Base-by-base conservation (phyloP, 305 asterid genomes). In the Solanum aculeatissimum region DNA sequence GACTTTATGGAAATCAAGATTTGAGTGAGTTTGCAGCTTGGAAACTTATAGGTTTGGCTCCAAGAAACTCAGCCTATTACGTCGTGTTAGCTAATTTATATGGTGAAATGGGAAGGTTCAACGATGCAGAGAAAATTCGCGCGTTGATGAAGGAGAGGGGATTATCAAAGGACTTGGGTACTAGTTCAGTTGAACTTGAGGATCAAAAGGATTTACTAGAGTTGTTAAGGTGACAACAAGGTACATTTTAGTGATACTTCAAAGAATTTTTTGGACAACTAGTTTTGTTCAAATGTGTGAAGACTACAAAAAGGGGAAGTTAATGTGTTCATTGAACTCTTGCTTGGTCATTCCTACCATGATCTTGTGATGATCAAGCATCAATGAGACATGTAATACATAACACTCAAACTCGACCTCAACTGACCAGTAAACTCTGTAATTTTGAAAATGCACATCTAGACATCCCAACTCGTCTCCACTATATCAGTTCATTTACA, bases 31-130 rank as follows among this genome's bases (percentile, higher is more conserved):
- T 85, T 14, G 98, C 94, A 4, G 89, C 90, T 71, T 85, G 86
- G 25, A 81, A 75, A 81, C 86, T 95, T 70, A 92, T 92, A 9
- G 92, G 91, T 84, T 86, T 94, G 51, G 99, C 93, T 25, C 97
- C 97, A 51, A 85, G 82, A 57, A 92, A 92, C 45, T 91, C 93
- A 4, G 97, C 95, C 80, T 97, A 94, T 1, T 92, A 91, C 25
- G 92, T 92, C 38, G 89, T 93, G 2, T 78, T 94, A 49, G 92
- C 97, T 18, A 94, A 95, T 79, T 83, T 92, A 4, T 92, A 91
- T 7, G 97, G 97, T 15, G 86, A 85, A 83, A 85, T 83, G 19
- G 95, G 97, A 27, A 84, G 82, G 69, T 92, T 94, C 94, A 92
- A 92, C 13, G 88, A 90, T 84, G 93, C 92, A 25, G 85, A 94